Conservation (phyloP, 164 flowering plant species). For the Protea cynaroides region DNA sequence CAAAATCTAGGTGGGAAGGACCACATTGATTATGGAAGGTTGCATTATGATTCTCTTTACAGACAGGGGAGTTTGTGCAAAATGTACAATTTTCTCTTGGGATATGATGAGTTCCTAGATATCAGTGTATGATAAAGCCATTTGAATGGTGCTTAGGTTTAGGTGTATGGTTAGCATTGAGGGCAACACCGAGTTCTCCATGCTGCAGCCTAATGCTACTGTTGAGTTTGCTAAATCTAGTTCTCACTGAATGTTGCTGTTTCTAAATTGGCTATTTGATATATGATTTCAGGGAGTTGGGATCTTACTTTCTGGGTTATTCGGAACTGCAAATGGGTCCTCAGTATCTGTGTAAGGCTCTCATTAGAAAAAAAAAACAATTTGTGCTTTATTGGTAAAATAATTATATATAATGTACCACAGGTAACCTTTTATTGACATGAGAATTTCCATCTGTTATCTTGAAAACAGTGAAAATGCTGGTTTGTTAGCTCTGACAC, state of each 20-base stretch:
- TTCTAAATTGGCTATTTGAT: background rate
- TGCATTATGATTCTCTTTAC: no score
- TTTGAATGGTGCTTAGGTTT: background rate
- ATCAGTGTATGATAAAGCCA: background rate
- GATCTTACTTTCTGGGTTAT: constrained; percentile 73
- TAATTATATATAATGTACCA: background rate
- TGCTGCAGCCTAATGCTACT: background rate
- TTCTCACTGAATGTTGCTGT: background rate
- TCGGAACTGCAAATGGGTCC: constrained; percentile 84
- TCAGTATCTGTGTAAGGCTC: constrained; percentile 75
- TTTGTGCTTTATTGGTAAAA: background rate
- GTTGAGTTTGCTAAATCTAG: background rate
- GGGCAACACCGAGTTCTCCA: background rate
- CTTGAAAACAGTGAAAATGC: constrained; percentile 66
- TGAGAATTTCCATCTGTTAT: constrained; percentile 4
- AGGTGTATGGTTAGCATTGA: background rate
- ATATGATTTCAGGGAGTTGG: constrained; percentile 56
- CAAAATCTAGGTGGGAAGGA: background rate
- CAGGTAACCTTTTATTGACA: background rate
- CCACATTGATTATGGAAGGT: background rate
- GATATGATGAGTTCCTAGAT: background rate
- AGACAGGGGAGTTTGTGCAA: no score
- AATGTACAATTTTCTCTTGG: background rate
- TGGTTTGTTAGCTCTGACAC: constrained; percentile 78
- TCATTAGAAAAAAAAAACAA: constrained; percentile 3